Evolutionary conservation across 1,284 basidiomycete species (phyloP), one percentile per base, ranked within the genome.

Genomic region (Trametes versicolor): DNA sequence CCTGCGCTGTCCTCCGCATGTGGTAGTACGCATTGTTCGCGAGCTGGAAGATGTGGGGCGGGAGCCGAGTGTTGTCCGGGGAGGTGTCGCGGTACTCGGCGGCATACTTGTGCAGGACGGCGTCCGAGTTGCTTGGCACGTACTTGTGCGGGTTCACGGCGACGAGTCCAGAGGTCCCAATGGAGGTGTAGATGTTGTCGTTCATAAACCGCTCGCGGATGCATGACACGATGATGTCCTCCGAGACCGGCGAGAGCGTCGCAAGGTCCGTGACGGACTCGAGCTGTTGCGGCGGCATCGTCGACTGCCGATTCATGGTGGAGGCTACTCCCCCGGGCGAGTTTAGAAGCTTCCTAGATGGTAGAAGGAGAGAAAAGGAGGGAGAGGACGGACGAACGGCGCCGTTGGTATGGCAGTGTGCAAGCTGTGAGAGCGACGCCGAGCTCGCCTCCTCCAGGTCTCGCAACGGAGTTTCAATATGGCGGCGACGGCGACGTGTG

Each of bases 1-100:
- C 97, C 81, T 98, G 95, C 0, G 89, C 87, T 0, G 97, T 99
- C 70, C 97, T 84, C 57, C 90, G 85, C 96, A 99, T 98, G 80
- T 99, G 96, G 78, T 96, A 98, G 81, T 98, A 99, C 13, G 95
- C 92, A 80, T 93, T 92, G 75, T 96, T 92, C 8, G 94, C 93
- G 43, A 94, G 84, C 68, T 95, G 90, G 78, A 97, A 99, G 60
- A 99, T 90, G 75, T 93, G 91, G 4, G 91, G 90, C 2, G 85
- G 84, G 3, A 88, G 78, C 21, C 70, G 74, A 56, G 70, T 71
- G 71, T 78, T 82, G 66, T 82, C 81, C 49, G 82, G 81, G 9
- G 80, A 79, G 27, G 81, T 82, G 71, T 85, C 81, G 63, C 85
- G 83, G 74, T 88, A 88, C 72, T 90, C 89, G 36, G 89, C 83